phyloP scores from a whole-genome alignment of 2,329 filamentous ascomycete genomes.

The Raffaelea ambrosiae region DNA sequence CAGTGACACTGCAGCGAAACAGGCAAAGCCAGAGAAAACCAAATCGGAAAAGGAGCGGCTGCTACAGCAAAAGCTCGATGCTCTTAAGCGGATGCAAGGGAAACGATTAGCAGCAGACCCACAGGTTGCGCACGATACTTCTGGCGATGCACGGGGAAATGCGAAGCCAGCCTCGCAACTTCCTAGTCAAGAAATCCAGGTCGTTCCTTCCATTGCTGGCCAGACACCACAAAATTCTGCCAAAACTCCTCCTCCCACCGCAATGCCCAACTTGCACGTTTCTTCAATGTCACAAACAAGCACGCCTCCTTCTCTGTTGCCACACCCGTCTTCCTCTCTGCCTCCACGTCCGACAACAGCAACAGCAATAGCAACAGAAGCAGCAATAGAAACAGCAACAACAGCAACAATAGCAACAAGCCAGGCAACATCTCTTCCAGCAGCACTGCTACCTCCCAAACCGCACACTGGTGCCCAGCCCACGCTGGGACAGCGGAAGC shows the following conservation, averaged over 20 bases:
- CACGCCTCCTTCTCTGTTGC: too few relatives aligned
- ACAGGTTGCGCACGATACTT: neutral
- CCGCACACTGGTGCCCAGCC: neutral
- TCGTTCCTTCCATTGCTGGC: too few relatives aligned
- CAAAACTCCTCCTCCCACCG: too few relatives aligned
- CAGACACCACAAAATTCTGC: too few relatives aligned
- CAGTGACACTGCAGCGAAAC: slow-evolving; percentile 5
- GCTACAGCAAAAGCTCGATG: slow-evolving; percentile 70
- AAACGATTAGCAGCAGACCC: slow-evolving; percentile 22
- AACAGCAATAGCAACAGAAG: neutral
- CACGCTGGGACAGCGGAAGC: slow-evolving; percentile 22
- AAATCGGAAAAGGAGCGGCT: slow-evolving; percentile 65
- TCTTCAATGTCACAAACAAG: too few relatives aligned
- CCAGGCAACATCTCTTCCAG: neutral
- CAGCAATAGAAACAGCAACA: neutral
- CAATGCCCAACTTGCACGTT: too few relatives aligned
- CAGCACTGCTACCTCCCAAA: neutral
- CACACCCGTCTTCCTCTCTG: neutral
- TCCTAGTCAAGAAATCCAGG: neutral
- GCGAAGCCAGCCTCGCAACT: too few relatives aligned
- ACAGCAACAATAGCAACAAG: too few relatives aligned
- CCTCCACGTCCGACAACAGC: neutral
- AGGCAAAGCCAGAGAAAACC: slow-evolving; percentile 26
- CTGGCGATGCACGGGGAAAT: neutral
- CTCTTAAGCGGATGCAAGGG: slow-evolving; percentile 53